Evolutionary conservation across 495 filamentous ascomycete species (phyloP).

Genomic region (Talaromyces ruber): DNA sequence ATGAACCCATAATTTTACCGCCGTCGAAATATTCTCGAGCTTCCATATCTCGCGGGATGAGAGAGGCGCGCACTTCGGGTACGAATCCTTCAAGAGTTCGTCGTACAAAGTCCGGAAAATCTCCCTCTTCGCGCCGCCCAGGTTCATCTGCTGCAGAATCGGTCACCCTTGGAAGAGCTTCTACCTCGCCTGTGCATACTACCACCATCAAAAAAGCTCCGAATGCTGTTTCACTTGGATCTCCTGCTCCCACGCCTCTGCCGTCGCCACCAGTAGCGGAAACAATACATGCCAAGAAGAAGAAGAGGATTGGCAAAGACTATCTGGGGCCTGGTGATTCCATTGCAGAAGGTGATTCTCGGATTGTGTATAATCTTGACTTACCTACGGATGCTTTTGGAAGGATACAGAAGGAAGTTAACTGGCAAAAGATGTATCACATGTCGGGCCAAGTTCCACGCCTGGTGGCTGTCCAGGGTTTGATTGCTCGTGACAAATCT

Average conservation of each 20-base stretch:
- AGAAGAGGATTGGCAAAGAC: slow-evolving; percentile 5
- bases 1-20: background rate
- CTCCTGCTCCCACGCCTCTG: background rate
- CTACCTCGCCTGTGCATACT: slow-evolving; percentile 1
- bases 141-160: background rate
- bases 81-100: background rate
- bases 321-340: slow-evolving; percentile 27
- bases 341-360: slow-evolving; percentile 74
- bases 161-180: background rate
- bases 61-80: background rate
- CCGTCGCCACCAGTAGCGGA: background rate
- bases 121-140: slow-evolving; percentile 1
- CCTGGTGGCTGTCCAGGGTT: slow-evolving; percentile 86
- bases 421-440: slow-evolving; percentile 90
- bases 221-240: slow-evolving; percentile 4
- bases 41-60: background rate
- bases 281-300: background rate
- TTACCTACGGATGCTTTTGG: slow-evolving; percentile 56
- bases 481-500: slow-evolving; percentile 58
- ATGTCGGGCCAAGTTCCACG: slow-evolving; percentile 86
- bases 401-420: slow-evolving; percentile 64
- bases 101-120: background rate
- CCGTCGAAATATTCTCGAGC: slow-evolving; percentile 3
- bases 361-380: slow-evolving; percentile 59
- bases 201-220: background rate